Conservation (phyloP, 148 eudicot species). For the Heliosperma pusillum region DNA sequence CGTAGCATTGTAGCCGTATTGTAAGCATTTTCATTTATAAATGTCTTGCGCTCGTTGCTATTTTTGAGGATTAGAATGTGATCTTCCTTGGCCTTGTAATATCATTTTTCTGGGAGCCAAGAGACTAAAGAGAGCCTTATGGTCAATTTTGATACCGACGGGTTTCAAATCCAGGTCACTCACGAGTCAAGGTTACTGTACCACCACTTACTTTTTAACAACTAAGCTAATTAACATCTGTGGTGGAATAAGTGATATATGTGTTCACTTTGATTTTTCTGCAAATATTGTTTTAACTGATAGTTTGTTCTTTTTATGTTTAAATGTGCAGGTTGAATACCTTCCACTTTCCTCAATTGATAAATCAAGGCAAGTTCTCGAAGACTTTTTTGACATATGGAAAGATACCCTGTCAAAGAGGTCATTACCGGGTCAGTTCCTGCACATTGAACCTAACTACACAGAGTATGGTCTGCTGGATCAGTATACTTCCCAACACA, state of each 20-base stretch:
- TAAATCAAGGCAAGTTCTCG: slow-evolving; percentile 65
- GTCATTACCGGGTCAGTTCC: slow-evolving; percentile 80
- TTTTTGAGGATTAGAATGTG: not conserved
- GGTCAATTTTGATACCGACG: too few species aligned
- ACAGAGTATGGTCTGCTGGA: slow-evolving; percentile 69
- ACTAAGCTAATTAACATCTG: not conserved
- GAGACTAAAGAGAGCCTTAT: too few species aligned
- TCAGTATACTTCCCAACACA: slow-evolving; percentile 67
- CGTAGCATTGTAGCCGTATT: not conserved
- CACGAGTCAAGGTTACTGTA: too few species aligned
- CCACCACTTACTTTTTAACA: too few species aligned
- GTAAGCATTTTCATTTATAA: not conserved
- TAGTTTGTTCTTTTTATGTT: not conserved
- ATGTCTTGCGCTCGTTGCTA: not conserved
- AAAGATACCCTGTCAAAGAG: slow-evolving; percentile 67
- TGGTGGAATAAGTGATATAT: not conserved
- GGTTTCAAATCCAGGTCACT: too few species aligned
- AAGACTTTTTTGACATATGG: slow-evolving; percentile 68
- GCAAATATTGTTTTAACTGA: not conserved
- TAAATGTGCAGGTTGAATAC: slow-evolving; percentile 77
- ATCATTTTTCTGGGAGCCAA: not conserved
- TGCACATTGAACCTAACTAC: slow-evolving; percentile 64
- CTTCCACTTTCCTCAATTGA: slow-evolving; percentile 81
- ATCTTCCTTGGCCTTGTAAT: not conserved
- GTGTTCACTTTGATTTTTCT: not conserved